A percentile compares a stretch with the other conserved stretches of the same genome.
phyloP scores from a whole-genome alignment of 108 stramenopile species.

The Skeletonema potamos region DNA sequence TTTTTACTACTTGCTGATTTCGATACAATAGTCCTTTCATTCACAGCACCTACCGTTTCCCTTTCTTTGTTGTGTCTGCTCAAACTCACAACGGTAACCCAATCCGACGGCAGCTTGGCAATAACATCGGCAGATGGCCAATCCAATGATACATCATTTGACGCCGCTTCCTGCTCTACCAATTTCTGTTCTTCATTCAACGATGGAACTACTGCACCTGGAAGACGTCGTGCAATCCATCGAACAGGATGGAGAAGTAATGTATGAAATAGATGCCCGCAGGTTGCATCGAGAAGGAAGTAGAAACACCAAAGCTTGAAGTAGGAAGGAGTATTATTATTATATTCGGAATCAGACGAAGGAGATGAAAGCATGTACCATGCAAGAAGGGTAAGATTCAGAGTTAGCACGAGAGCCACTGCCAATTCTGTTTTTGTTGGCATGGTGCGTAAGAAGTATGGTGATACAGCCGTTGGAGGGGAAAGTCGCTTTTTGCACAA shows the following conservation, averaged over 20 bases:
- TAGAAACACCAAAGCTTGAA: slow-evolving; percentile 18
- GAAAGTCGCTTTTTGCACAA: no score
- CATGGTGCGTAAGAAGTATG: neutral
- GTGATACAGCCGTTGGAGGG: no score
- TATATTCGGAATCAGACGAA: neutral
- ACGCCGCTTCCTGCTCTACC: slow-evolving; percentile 19
- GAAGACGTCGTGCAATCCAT: slow-evolving; percentile 15
- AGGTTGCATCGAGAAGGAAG: slow-evolving; percentile 34
- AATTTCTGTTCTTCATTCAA: slow-evolving; percentile 10
- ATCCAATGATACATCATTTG: slow-evolving; percentile 19
- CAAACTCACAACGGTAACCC: slow-evolving; percentile 12
- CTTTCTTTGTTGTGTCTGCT: neutral
- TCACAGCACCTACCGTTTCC: neutral
- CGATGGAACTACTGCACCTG: slow-evolving; percentile 26
- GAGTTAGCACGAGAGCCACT: neutral
- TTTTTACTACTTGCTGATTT: neutral
- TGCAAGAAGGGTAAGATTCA: slow-evolving; percentile 6
- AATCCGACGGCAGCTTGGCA: slow-evolving; percentile 9
- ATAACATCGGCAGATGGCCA: slow-evolving; percentile 17
- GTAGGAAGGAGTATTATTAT: neutral
- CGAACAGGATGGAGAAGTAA: slow-evolving; percentile 13
- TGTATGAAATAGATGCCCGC: slow-evolving; percentile 25
- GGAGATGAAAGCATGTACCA: neutral
- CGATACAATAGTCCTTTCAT: neutral
- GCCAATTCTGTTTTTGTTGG: neutral